phyloP scores from a whole-genome alignment of 306 rosid genomes.

The Cajanus cajan region DNA sequence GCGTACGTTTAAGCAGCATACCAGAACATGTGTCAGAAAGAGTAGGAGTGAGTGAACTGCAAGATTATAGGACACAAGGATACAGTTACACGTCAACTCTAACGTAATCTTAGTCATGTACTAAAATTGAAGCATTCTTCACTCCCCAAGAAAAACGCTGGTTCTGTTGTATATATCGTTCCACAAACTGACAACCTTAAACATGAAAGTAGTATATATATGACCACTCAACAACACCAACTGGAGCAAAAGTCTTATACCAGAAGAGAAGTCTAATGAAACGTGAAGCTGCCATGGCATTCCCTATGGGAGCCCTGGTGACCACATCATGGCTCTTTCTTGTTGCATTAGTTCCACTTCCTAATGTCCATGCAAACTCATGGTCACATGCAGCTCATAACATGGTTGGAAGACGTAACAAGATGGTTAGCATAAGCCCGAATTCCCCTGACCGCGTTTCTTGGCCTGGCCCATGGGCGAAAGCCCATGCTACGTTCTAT shows the following conservation, averaged over 20 bases:
- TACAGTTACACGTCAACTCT: not conserved
- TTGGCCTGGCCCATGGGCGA: slow-evolving; percentile 54
- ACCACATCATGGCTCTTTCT: slow-evolving; percentile 28
- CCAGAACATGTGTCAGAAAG: not conserved
- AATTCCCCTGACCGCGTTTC: not conserved
- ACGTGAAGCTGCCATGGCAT: slow-evolving; percentile 12
- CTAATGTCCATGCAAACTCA: slow-evolving; percentile 26
- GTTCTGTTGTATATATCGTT: too few species aligned
- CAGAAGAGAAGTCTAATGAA: not conserved
- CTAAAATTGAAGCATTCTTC: not conserved
- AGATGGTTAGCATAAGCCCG: not conserved
- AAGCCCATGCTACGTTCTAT: slow-evolving; percentile 74
- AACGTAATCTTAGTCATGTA: not conserved
- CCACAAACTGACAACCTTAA: not conserved
- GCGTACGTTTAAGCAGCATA: not conserved
- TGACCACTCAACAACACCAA: not conserved
- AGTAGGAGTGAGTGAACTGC: not conserved
- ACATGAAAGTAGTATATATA: not conserved
- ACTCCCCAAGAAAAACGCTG: too few species aligned
- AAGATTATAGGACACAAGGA: not conserved
- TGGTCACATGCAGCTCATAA: slow-evolving; percentile 28
- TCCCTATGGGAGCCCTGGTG: slow-evolving; percentile 24
- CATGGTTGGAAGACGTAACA: not conserved
- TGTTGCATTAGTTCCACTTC: not conserved
- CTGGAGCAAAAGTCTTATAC: not conserved